Evolutionary conservation across 495 filamentous ascomycete species (phyloP).

Genomic region (Aspergillus baeticus): DNA sequence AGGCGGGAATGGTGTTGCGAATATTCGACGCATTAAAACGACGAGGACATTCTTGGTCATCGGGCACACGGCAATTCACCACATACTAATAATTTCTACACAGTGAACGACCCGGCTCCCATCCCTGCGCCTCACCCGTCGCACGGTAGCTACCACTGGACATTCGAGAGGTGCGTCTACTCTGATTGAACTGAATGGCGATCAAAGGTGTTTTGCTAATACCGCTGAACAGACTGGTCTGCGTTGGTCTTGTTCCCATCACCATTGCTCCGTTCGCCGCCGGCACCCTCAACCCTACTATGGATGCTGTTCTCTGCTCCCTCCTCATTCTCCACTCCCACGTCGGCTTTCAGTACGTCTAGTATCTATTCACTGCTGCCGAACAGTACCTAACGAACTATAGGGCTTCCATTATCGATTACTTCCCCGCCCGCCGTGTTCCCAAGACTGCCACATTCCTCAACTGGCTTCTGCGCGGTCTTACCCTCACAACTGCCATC

Average conservation of each 20-base stretch:
- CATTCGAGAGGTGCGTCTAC: conserved; percentile 74
- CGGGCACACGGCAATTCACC: not conserved
- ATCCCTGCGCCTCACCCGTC: conserved; percentile 68
- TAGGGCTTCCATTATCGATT: conserved; percentile 81
- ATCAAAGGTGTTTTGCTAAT: conserved; percentile 3
- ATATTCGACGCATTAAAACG: not conserved
- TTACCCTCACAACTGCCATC: conserved; percentile 76
- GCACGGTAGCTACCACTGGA: conserved; percentile 97
- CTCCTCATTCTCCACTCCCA: conserved; percentile 87
- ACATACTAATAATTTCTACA: conserved; percentile 20
- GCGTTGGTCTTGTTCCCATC: conserved; percentile 76
- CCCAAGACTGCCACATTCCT: conserved; percentile 63
- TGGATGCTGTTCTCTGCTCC: conserved; percentile 82
- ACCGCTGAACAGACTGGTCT: conserved; percentile 54
- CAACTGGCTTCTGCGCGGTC: conserved; percentile 75
- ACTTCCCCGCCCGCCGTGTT: conserved; percentile 71
- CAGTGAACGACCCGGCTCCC: conserved; percentile 84
- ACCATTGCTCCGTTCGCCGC: conserved; percentile 89
- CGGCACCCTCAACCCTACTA: conserved; percentile 83
- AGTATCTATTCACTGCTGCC: not conserved
- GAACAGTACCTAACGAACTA: not conserved
- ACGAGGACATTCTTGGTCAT: not conserved
- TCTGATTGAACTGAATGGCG: conserved; percentile 6
- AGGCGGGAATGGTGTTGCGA: not conserved
- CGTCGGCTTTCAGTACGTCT: conserved; percentile 80